These are phyloP conservation scores for Houttuynia cordata DNA, from an alignment of 164 flowering plant species.

Conservation along the genomic window DNA sequence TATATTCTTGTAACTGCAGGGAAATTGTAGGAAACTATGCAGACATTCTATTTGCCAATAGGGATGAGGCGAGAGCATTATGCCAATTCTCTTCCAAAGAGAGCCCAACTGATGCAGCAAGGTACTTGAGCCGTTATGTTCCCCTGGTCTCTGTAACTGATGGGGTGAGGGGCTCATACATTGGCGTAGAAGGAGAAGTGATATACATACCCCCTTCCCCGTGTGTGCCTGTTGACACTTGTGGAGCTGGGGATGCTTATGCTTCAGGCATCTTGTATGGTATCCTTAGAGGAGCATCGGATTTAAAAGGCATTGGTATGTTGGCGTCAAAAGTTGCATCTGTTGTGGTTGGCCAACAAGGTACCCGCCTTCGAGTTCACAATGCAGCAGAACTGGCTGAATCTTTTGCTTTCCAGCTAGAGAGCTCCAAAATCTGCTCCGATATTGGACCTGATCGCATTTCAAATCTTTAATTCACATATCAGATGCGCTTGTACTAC, in stretches of 20 bases:
- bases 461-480: conserved; percentile 13
- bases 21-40: conserved; percentile 76
- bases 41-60: conserved; percentile 82
- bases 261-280: conserved; percentile 87
- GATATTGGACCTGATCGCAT: conserved; percentile 55
- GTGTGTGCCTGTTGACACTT: conserved; percentile 77
- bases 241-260: conserved; percentile 98
- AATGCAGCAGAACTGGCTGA: conserved; percentile 63
- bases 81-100: conserved; percentile 65
- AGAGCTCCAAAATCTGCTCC: conserved; percentile 22
- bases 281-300: conserved; percentile 54
- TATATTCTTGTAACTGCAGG: conserved; percentile 29
- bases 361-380: conserved; percentile 71
- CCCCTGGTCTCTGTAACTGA: conserved; percentile 88
- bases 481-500: background rate
- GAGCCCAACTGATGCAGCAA: conserved; percentile 56
- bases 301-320: conserved; percentile 67
- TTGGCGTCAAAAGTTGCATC: conserved; percentile 81
- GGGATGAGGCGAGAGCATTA: conserved; percentile 79
- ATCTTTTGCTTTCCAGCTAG: conserved; percentile 34
- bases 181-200: conserved; percentile 89
- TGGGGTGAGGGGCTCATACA: conserved; percentile 75
- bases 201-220: conserved; percentile 73
- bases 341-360: conserved; percentile 87
- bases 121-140: conserved; percentile 79